Evolutionary conservation across 192 early-diverging fungal species (phyloP), one percentile per base, ranked within the genome.

Genomic region (Tieghemiomyces parasiticus): DNA sequence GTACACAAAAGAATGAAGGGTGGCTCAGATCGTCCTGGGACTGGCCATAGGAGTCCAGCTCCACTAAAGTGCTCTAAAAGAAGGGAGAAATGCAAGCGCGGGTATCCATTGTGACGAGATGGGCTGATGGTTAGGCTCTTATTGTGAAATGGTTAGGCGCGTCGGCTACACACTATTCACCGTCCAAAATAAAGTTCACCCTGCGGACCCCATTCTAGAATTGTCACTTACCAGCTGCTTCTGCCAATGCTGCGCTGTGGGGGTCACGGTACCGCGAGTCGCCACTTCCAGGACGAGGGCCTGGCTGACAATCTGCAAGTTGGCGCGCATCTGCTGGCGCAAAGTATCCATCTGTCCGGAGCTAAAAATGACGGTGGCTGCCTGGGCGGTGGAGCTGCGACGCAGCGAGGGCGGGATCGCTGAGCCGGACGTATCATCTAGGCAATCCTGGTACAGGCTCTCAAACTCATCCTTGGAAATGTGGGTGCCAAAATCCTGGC

Each of bases 241-340:
- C 58, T 70, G 65, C 76, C 76, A 78, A 38, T 74, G 73, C 25
- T 66, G 60, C 25, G 76, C 59, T 4, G 58, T 60, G 60, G 35
- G 19, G 0, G 55, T 56, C 44, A 70, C 64, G 0, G 67, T 71
- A 3, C 73, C 73, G 1, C 53, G 45, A 33, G 71, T 65, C 3
- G 67, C 66, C 20, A 63, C 68, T 20, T 74, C 48, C 9, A 78
- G 60, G 19, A 73, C 56, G 49, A 71, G 68, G 25, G 76, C 65
- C 47, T 78, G 76, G n/a, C 65, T 67, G 32, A 71, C 73, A 25
- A 78, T 51, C 62, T 78, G 76, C 44, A 78, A 78, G 55, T 78
- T 78, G 47, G 67, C 63, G 48, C 65, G 14, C 61, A 71, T 68
- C 69, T 78, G 76, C 22, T 65, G 62, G 58, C 72, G 71, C 45